These are phyloP conservation scores for Agrocybe praecox DNA, from an alignment of 768 basidiomycete species.

Conservation along the genomic window DNA sequence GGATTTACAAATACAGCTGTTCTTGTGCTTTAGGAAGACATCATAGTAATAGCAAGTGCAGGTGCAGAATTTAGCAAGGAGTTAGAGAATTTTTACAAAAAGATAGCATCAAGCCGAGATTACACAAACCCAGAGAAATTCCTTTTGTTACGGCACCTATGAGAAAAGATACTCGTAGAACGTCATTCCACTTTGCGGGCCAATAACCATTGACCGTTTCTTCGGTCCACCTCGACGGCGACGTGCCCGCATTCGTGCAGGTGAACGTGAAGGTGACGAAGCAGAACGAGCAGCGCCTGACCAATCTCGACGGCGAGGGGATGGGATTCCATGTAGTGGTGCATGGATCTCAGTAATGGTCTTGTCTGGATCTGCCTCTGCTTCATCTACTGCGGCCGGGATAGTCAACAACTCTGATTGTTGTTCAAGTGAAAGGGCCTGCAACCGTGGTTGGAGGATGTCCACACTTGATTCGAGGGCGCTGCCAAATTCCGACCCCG, in stretches of 20 bases:
- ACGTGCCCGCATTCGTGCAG: slow-evolving; percentile 36
- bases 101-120: background rate
- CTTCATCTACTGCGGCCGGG: background rate
- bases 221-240: slow-evolving; percentile 20
- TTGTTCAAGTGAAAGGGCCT: slow-evolving; percentile 14
- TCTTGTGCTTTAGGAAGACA: too few species aligned
- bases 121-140: background rate
- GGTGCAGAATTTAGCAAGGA: too few species aligned
- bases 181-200: slow-evolving; percentile 14
- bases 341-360: slow-evolving; percentile 21
- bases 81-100: background rate
- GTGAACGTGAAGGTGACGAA: slow-evolving; percentile 61
- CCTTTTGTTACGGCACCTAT: background rate
- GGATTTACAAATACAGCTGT: too few species aligned
- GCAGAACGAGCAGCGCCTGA: slow-evolving; percentile 32
- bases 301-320: slow-evolving; percentile 28
- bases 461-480: slow-evolving; percentile 19
- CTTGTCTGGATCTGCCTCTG: slow-evolving; percentile 10
- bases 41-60: too few species aligned
- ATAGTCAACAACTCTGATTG: background rate
- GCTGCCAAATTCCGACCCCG: slow-evolving; percentile 25
- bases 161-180: slow-evolving; percentile 33
- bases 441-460: slow-evolving; percentile 20
- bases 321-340: slow-evolving; percentile 28
- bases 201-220: slow-evolving; percentile 18